A percentile compares a stretch with the other conserved stretches of the same genome.
phyloP scores from a whole-genome alignment of 1,139 yeast genomes.

The Saccharomyces hybrid region DNA sequence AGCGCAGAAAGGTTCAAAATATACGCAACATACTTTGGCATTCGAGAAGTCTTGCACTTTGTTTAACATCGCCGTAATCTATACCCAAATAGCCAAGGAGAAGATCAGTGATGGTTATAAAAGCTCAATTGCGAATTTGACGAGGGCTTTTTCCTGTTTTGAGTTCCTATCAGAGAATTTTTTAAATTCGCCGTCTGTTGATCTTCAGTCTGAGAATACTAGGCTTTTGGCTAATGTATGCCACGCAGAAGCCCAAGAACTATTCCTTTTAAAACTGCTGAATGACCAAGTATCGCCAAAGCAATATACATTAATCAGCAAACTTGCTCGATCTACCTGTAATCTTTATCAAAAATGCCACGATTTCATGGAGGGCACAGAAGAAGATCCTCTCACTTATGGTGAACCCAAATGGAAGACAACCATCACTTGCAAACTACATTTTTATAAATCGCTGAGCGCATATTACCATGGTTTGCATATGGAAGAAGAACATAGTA shows the following conservation, averaged over 20 bases:
- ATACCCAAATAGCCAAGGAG: conserved; percentile 43
- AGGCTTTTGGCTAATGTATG: conserved; percentile 56
- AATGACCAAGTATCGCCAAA: conserved; percentile 36
- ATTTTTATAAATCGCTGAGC: conserved; percentile 42
- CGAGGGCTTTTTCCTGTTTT: conserved; percentile 75
- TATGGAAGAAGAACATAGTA: conserved; percentile 42
- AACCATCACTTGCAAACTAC: conserved; percentile 38
- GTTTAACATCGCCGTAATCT: conserved; percentile 61
- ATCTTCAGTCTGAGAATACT: conserved; percentile 63
- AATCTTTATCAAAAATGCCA: conserved; percentile 49
- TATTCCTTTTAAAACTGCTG: conserved; percentile 60
- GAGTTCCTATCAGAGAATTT: conserved; percentile 72
- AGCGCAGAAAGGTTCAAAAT: conserved; percentile 38
- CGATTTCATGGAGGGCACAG: conserved; percentile 35
- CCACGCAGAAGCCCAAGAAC: conserved; percentile 87
- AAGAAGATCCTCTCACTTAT: conserved; percentile 38
- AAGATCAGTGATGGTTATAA: conserved; percentile 44
- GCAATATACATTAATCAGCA: conserved; percentile 59
- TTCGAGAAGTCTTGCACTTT: conserved; percentile 85
- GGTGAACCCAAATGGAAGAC: conserved; percentile 38
- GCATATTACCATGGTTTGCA: conserved; percentile 37
- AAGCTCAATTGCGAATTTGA: conserved; percentile 53
- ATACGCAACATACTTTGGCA: conserved; percentile 61
- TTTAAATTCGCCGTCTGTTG: conserved; percentile 82
- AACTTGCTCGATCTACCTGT: conserved; percentile 59